Conservation (phyloP, 768 basidiomycete genomes). For the Leccinum rimulosum region DNA sequence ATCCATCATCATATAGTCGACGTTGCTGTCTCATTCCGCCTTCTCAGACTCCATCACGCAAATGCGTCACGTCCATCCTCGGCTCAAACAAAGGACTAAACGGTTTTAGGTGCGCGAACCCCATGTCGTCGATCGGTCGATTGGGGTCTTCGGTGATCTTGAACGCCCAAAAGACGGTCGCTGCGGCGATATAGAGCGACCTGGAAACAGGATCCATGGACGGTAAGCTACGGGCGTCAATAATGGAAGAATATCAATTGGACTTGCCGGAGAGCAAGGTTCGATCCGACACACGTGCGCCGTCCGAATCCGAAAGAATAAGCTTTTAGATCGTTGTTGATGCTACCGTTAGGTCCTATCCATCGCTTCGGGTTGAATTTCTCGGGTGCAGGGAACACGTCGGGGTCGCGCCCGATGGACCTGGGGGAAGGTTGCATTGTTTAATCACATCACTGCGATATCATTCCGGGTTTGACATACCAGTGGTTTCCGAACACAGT, state of each 20-base stretch:
- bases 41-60: slow-evolving; percentile 13
- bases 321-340: slow-evolving; percentile 49
- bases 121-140: slow-evolving; percentile 57
- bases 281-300: slow-evolving; percentile 25
- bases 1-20: too few relatives aligned
- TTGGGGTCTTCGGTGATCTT: slow-evolving; percentile 44
- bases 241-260: background rate
- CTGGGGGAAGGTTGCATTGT: slow-evolving; percentile 1
- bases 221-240: background rate
- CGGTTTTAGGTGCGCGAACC: slow-evolving; percentile 61
- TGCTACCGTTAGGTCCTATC: slow-evolving; percentile 40
- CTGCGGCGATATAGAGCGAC: slow-evolving; percentile 62
- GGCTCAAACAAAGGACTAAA: slow-evolving; percentile 58
- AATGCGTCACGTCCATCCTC: slow-evolving; percentile 24
- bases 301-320: slow-evolving; percentile 58
- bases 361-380: slow-evolving; percentile 56
- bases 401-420: slow-evolving; percentile 26
- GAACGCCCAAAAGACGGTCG: slow-evolving; percentile 65
- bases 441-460: background rate
- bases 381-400: slow-evolving; percentile 38
- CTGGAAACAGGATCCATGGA: slow-evolving; percentile 23
- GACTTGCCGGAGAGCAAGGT: slow-evolving; percentile 23
- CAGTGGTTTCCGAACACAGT: slow-evolving; percentile 34
- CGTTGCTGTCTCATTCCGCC: background rate
- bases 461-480: slow-evolving; percentile 5